Base-by-base conservation (phyloP, 2,329 filamentous ascomycete genomes). In the Chaetomium sp. region DNA sequence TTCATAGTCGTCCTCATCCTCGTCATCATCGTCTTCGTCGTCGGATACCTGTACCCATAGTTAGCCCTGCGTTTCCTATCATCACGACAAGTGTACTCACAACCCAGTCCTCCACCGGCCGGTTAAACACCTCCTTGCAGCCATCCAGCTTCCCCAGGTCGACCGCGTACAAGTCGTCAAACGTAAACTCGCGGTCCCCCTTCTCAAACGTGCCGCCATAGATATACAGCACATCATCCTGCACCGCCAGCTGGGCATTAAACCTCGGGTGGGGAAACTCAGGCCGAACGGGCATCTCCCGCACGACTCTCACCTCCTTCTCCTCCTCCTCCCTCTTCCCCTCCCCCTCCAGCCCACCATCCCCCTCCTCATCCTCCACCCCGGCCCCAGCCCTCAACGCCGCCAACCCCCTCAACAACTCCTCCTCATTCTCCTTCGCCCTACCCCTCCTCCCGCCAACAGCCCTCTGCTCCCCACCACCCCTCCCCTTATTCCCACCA, bases 131-230 rank as follows among this genome's bases (percentile, higher is more conserved):
- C 77, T 97, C 90, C 75, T 93, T 94, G 69, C 95, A 94, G 3
- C 95, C 95, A 71, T 98, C 93, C 66, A 99, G 83, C 77, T 97
- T 97, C 65, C 90, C 93, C n/a, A 99, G 82, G 73, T 99, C 93
- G 65, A 98, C 88, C 2, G 92, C 89, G 78, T 96, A 96, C 77
- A 99, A 82, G 72, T 99, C 95, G 71, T 97, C 93, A 76, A 98
- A 97, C 0, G 93, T 98, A 73, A 91, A 97, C 76, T 99, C 95
- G 25, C 92, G 86, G 72, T 99, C 95, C 21, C 92, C 94, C 75
- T 96, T 95, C 75, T 99, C 95, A 72, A 90, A 97, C 0, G 94
- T 99, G 21, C 95, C 95, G 33, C 95, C 93, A 73, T 96, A 98
- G 61, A 98, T 92, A 78, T 94, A 99, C 0, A 98, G 83, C 9